Evolutionary conservation across 352 stramenopile species (phyloP), one percentile per base, ranked within the genome.

Genomic region (Globisporangium alternatum): DNA sequence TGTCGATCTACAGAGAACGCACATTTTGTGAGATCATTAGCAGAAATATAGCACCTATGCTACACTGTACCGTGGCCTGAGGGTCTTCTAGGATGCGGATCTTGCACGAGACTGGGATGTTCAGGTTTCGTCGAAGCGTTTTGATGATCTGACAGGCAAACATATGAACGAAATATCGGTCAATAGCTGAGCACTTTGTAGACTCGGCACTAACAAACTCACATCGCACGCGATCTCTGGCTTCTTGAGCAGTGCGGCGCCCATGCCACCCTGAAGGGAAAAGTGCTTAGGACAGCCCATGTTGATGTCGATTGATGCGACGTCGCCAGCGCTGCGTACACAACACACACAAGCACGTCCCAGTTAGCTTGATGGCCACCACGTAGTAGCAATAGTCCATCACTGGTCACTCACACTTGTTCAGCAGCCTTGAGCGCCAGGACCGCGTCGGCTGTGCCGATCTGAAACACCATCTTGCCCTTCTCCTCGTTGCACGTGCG

Each of bases 271-370:
- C 58, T 96, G 86, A 30, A 97, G 66, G 17, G 90, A 97, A 59
- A 98, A 98, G 64, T 96, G 85, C 75, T 98, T 98, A 9, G 93
- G 93, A 62, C 93, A 98, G 58, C 93, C 93, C 93, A 98, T 98
- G 70, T 98, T 98, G 66, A 98, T 84, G 67, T 98, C 91, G 33
- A 98, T 77, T n/a, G 88, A 81, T 7, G 83, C 85, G 10, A 98
- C 91, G 65, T 98, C 92, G 3, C 87, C 69, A 22, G 84, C 77
- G 6, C 84, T 93, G 52, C 22, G 62, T 8, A 30, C 28, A 12
- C 3, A 39, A 41, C 2, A 59, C 0, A 44, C 7, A 49, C 43
- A 15, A 13, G 39, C 43, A 31, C 8, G 31, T 25, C 31, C 10
- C 5, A 41, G 17, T 41, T 12, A 56, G 28, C 35, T 8, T 41